Base-by-base conservation (phyloP, 129 eudicot genomes). In the Tanacetum coccineum region DNA sequence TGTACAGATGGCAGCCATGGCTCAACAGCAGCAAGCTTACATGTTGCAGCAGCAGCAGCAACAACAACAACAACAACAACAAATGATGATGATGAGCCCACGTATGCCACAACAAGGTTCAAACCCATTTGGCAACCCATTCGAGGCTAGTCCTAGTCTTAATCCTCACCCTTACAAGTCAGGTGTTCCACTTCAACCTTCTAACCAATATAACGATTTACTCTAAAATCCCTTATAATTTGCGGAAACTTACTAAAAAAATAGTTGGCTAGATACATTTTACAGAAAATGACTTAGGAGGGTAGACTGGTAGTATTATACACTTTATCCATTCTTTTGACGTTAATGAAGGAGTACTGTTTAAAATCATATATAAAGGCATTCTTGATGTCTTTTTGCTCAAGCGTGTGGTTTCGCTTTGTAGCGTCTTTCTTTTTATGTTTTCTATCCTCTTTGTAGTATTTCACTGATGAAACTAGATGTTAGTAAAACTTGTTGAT, bases 1-100 rank as follows among this genome's bases (percentile, higher is more conserved):
- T 39, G 87, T 90, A 30, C 91, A 90, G 59, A 90, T 90, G 92
- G 90, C 90, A 53, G 71, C 85, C 73, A 82, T 85, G 88, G 73
- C 70, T 67, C 40, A 56, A 39, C 36, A 57, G 40, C 28, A 53
- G 25, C 62, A 25, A 25, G 39, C 7, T 22, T 57, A 11, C 40
- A 25, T 57, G 14, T 4, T 57, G 36, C 39, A 57, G 15, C 40
- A 57, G 39, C 75, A 81, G 61, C 95, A 80, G 58, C 91, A 22
- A 2, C 26, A 22, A 2, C 26, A 2, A 3, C 32, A 3, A 28
- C 32, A 84, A 47, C 89, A 87, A 50, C 80, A 28, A 28, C 32
- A 59, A 30, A 82, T 76, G 95, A 86, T 86, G 95, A 84, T 80
- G 83, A 80, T 60, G 76, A 62, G 49, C 69, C 82, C 66, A 51